These are phyloP conservation scores for Globisporangium ultimum DNA, from an alignment of 352 stramenopile species.

Conservation along the genomic window DNA sequence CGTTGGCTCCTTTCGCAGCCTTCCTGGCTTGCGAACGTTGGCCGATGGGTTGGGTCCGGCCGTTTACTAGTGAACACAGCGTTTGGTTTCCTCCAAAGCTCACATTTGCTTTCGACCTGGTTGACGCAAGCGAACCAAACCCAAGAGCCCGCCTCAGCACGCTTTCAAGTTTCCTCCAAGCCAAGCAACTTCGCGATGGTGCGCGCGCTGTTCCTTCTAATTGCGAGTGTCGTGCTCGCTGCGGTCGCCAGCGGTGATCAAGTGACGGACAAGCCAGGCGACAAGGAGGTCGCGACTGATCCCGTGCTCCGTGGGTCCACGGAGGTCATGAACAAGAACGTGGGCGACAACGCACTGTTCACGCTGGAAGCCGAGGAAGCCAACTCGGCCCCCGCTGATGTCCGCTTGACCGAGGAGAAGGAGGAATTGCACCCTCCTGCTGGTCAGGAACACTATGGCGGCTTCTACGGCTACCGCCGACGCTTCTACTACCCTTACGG, in stretches of 20 bases:
- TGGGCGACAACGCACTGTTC: background rate
- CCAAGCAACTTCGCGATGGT: no score
- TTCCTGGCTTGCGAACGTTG: no score
- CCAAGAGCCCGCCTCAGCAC: no score
- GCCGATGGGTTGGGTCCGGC: no score
- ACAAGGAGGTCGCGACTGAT: background rate
- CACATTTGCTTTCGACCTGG: no score
- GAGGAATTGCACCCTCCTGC: background rate
- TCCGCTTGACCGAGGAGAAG: background rate
- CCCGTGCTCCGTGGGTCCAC: background rate
- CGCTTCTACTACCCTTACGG: slow-evolving; percentile 10
- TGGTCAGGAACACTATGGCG: slow-evolving; percentile 1
- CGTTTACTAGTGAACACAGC: no score
- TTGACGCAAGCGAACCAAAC: no score
- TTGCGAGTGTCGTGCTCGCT: background rate
- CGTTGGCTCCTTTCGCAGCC: no score
- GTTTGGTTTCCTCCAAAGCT: no score
- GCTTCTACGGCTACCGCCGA: slow-evolving; percentile 13
- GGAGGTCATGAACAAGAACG: background rate
- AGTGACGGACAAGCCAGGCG: background rate
- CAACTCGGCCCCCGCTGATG: slow-evolving; percentile 2
- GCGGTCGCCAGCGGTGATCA: background rate
- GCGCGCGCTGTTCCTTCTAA: no score
- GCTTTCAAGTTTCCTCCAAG: no score
- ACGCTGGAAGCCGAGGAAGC: background rate